Base-by-base conservation (phyloP, 495 filamentous ascomycete species). In the Lasiosphaeria ovina region DNA sequence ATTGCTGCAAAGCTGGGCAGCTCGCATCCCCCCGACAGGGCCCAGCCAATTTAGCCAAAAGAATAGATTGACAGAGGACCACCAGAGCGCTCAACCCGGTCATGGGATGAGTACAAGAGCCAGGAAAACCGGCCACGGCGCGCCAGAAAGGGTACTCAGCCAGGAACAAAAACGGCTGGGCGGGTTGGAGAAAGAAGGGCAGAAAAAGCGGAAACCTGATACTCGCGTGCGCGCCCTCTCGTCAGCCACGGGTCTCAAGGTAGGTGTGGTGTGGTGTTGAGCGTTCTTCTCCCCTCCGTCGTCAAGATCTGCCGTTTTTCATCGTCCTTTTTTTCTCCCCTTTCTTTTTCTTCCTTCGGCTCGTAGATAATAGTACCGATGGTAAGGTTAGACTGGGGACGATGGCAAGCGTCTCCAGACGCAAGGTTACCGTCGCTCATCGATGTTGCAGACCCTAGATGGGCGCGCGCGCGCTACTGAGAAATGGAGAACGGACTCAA, bases 21-120 rank as follows among this genome's bases (percentile, higher is more conserved):
- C 60, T 62, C 38, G 53, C 60, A 42, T 62, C 57, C 45, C 57
- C 63, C 61, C 60, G 60, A 69, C 49, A 62, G 65, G 60, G 63
- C 51, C 61, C 64, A 66, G 62, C 35, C 48, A 64, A 73, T 73
- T 72, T 73, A 71, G 70, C 68, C 70, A 63, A 69, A 66, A 59
- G 61, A 62, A 44, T 69, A 70, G 50, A 70, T 72, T 72, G 66
- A 59, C 48, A 38, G 60, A 61, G 24, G 59, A 60, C 59, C 63
- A 42, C 53, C 58, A 66, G 59, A 57, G 56, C 59, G 59, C 68
- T 60, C 61, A 67, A 68, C 62, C 62, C 59, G 68, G 68, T 70
- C 68, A 70, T 67, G 67, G 62, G 62, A 55, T 54, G 58, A 54
- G 31, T 38, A 45, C 51, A 50, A 44, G 38, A 35, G 55, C 52